Percentiles rank a stretch among this genome's conserved stretches.
Conservation (phyloP, 2,329 filamentous ascomycete species). For the Colletotrichum endophyticum region DNA sequence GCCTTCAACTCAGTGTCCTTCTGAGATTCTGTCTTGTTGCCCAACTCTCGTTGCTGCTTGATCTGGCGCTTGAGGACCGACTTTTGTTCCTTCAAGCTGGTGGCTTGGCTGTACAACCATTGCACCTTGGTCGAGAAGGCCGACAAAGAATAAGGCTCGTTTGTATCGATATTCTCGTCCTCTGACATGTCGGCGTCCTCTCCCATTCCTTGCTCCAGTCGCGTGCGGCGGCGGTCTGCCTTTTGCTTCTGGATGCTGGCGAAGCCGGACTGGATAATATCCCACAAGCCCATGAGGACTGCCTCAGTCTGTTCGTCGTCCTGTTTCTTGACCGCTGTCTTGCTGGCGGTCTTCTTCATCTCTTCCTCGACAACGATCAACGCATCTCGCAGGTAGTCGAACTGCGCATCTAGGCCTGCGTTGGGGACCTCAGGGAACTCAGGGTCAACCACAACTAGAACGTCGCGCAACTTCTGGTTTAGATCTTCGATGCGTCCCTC, state of each 20-base stretch:
- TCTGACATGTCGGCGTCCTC: constrained; percentile 67
- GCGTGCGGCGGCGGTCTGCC: constrained; percentile 55
- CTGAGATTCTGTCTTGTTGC: constrained; percentile 81
- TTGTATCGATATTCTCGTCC: constrained; percentile 62
- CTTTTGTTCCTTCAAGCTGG: constrained; percentile 84
- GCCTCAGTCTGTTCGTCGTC: constrained; percentile 61
- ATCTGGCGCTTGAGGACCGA: constrained; percentile 89
- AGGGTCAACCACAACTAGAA: constrained; percentile 55
- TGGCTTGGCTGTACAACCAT: constrained; percentile 78
- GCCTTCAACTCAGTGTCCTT: constrained; percentile 68
- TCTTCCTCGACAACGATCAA: constrained; percentile 55
- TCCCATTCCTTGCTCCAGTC: constrained; percentile 60
- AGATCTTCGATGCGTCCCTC: constrained; percentile 64
- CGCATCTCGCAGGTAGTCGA: constrained; percentile 69
- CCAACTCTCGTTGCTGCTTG: constrained; percentile 92
- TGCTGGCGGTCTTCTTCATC: constrained; percentile 37
- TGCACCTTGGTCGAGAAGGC: constrained; percentile 82
- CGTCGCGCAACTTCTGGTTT: constrained; percentile 67
- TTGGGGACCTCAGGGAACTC: constrained; percentile 64
- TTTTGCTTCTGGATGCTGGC: constrained; percentile 60
- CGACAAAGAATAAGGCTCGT: constrained; percentile 71
- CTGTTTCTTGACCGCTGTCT: constrained; percentile 35
- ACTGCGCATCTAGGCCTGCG: constrained; percentile 67
- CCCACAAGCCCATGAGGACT: constrained; percentile 60
- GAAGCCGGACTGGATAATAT: constrained; percentile 60